A percentile compares a stretch with the other conserved stretches of the same genome.
Evolutionary conservation across 1,139 yeast genomes (phyloP).

Genomic region (Magnusiomyces sp.): DNA sequence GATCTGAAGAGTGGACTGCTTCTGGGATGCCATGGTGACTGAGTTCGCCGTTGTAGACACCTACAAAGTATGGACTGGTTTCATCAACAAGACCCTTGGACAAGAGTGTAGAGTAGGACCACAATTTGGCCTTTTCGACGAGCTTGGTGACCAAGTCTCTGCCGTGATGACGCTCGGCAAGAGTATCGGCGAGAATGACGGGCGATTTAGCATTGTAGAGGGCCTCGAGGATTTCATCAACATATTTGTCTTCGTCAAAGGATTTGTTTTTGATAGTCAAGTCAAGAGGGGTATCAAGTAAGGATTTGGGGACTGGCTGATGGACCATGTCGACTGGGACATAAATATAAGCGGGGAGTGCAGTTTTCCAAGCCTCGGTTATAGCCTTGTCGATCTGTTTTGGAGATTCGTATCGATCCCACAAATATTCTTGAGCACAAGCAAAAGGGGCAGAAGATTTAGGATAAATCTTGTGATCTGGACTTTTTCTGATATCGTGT

Average conservation of each 20-base stretch:
- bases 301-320: slow-evolving; percentile 37
- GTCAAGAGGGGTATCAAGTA: slow-evolving; percentile 28
- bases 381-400: slow-evolving; percentile 59
- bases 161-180: slow-evolving; percentile 49
- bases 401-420: slow-evolving; percentile 42
- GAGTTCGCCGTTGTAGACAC: slow-evolving; percentile 51
- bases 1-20: slow-evolving; percentile 31
- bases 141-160: slow-evolving; percentile 39
- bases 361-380: slow-evolving; percentile 42
- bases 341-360: slow-evolving; percentile 74
- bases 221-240: slow-evolving; percentile 40
- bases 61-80: slow-evolving; percentile 47
- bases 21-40: slow-evolving; percentile 39
- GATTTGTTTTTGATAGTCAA: slow-evolving; percentile 22
- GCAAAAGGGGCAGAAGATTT: slow-evolving; percentile 51
- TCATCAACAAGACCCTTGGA: slow-evolving; percentile 61
- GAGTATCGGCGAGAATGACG: slow-evolving; percentile 56
- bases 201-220: slow-evolving; percentile 50
- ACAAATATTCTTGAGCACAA: slow-evolving; percentile 50
- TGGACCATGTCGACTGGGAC: slow-evolving; percentile 64
- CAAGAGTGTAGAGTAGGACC: slow-evolving; percentile 40
- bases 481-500: slow-evolving; percentile 12
- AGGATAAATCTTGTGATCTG: slow-evolving; percentile 56
- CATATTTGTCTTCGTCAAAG: slow-evolving; percentile 34
- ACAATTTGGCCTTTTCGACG: slow-evolving; percentile 38